phyloP scores from a whole-genome alignment of 2,329 filamentous ascomycete genomes.

The Parastagonospora nodorum region DNA sequence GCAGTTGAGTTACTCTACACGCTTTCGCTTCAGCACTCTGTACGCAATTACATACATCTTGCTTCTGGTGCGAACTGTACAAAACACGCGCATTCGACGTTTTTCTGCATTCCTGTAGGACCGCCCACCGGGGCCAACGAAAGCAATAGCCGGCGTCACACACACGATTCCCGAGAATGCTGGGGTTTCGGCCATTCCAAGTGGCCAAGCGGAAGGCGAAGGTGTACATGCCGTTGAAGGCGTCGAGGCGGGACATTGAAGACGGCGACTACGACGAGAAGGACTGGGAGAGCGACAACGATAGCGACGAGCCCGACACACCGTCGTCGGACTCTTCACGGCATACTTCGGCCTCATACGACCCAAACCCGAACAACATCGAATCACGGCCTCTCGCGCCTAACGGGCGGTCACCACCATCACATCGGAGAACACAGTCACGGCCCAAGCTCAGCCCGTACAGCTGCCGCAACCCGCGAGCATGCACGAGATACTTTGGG shows the following conservation, averaged over 20 bases:
- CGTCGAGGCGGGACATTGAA: conserved; percentile 38
- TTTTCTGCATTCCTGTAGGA: neutral
- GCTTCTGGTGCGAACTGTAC: too few species aligned
- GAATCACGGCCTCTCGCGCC: conserved; percentile 24
- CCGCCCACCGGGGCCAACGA: neutral
- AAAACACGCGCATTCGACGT: neutral
- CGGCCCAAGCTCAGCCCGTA: conserved; percentile 41
- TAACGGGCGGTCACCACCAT: conserved; percentile 14
- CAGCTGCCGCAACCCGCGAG: conserved; percentile 70
- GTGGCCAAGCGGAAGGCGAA: conserved; percentile 46
- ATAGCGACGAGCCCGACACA: conserved; percentile 40
- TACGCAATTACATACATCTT: too few species aligned
- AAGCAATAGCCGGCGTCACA: neutral
- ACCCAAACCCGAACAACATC: conserved; percentile 37
- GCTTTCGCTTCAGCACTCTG: too few species aligned
- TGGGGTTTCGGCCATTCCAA: conserved; percentile 44
- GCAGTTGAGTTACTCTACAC: too few species aligned
- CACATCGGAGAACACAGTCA: conserved; percentile 24
- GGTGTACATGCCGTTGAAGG: conserved; percentile 35
- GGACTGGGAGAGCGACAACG: conserved; percentile 41
- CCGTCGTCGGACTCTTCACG: conserved; percentile 62
- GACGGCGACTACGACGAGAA: conserved; percentile 48
- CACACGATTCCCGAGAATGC: conserved; percentile 21
- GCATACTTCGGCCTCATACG: conserved; percentile 42
- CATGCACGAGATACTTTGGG: conserved; percentile 78